Conservation (phyloP, 2,329 filamentous ascomycete species). For the Aspergillus novofumigatus region DNA sequence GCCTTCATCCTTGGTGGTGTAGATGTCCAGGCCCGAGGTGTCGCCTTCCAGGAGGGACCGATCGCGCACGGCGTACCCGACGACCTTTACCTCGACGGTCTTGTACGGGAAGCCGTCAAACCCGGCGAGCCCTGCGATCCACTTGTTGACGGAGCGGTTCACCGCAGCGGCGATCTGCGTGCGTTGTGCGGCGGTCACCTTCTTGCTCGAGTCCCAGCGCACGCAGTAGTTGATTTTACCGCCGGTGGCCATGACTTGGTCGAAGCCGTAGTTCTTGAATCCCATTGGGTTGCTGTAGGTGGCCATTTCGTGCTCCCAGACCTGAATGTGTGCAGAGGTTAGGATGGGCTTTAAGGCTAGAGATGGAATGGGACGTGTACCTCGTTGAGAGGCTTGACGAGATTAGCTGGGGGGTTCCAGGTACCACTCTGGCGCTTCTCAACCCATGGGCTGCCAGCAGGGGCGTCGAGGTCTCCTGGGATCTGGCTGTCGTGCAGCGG, state of each 20-base stretch:
- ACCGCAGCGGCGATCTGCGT: conserved; percentile 7
- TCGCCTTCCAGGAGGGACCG: conserved; percentile 8
- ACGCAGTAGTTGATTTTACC: conserved; percentile 17
- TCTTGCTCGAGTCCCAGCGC: conserved; percentile 12
- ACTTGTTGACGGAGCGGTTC: conserved; percentile 11
- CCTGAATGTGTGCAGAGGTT: not conserved
- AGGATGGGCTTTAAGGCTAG: not conserved
- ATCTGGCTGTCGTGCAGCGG: conserved; percentile 6
- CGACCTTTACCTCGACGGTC: conserved; percentile 10
- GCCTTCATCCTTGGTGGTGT: conserved; percentile 12
- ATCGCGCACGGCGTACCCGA: conserved; percentile 13
- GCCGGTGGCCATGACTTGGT: conserved; percentile 10
- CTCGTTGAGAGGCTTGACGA: conserved; percentile 12
- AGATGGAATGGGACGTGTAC: not conserved
- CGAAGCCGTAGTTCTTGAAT: conserved; percentile 15
- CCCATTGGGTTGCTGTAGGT: conserved; percentile 12
- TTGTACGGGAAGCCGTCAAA: conserved; percentile 15
- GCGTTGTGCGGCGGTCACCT: conserved; percentile 7
- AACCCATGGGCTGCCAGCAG: not conserved
- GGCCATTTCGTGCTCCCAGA: conserved; percentile 12
- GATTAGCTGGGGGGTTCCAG: conserved; percentile 12
- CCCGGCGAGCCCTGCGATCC: conserved; percentile 10
- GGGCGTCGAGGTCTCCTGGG: not conserved
- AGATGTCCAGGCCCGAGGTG: conserved; percentile 10
- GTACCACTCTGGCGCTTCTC: conserved; percentile 5